Evolutionary conservation across 2,329 filamentous ascomycete genomes (phyloP).

Genomic region (Penicillium sp.): DNA sequence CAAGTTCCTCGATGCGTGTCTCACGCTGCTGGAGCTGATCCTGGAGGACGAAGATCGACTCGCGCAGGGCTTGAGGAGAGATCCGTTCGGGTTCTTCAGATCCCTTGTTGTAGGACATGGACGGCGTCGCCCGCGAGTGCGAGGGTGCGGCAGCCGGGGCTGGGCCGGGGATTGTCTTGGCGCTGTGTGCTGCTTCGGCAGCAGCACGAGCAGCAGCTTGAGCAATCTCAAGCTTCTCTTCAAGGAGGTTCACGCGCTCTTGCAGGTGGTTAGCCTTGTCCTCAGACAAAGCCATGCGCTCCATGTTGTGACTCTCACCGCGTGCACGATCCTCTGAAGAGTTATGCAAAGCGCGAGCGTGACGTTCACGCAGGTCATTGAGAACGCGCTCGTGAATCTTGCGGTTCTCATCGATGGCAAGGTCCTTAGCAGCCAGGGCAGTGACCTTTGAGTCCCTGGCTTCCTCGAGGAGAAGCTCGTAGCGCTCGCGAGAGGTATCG

Average conservation of each 20-base stretch:
- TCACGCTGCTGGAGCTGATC: constrained; percentile 96
- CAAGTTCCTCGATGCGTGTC: constrained; percentile 80
- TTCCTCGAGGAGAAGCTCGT: constrained; percentile 82
- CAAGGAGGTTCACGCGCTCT: constrained; percentile 78
- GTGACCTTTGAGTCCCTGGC: constrained; percentile 66
- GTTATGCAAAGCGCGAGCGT: constrained; percentile 71
- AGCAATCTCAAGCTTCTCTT: constrained; percentile 87
- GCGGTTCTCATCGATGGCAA: constrained; percentile 56
- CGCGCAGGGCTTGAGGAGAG: constrained; percentile 87
- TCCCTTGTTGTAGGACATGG: constrained; percentile 44
- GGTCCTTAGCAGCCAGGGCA: constrained; percentile 55
- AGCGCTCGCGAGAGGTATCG: constrained; percentile 75
- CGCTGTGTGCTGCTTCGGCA: constrained; percentile 67
- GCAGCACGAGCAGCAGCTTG: constrained; percentile 84
- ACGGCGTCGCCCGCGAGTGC: constrained; percentile 46
- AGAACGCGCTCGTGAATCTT: constrained; percentile 69
- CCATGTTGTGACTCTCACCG: constrained; percentile 73
- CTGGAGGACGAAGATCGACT: constrained; percentile 94
- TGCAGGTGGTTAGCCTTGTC: constrained; percentile 83
- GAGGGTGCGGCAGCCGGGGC: constrained; percentile 35
- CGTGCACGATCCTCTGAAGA: constrained; percentile 78
- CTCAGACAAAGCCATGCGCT: constrained; percentile 76
- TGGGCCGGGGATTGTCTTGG: constrained; percentile 44
- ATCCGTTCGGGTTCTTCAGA: constrained; percentile 73
- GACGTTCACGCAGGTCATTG: constrained; percentile 72